Percentiles rank a stretch among this genome's conserved stretches.
Conservation (phyloP, 139 green algal genomes). For the Coelastrella sp. region DNA sequence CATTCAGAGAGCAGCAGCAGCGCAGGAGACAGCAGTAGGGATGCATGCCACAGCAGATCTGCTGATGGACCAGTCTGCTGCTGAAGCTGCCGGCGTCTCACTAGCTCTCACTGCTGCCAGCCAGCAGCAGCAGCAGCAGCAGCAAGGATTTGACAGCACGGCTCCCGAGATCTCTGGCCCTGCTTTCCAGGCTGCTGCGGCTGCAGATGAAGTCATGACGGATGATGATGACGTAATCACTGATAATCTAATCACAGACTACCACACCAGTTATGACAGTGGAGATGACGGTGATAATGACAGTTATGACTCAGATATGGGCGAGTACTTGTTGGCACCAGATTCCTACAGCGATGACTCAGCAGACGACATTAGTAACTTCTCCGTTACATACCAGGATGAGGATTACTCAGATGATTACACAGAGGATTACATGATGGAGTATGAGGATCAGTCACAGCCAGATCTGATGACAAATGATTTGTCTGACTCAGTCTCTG, state of each 20-base stretch:
- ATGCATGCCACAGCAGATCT: background rate
- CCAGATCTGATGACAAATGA: background rate
- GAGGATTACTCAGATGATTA: no score
- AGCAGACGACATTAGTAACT: no score
- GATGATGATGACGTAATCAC: background rate
- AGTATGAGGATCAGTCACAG: background rate
- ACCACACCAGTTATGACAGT: no score
- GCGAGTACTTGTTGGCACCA: background rate
- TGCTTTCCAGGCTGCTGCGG: no score
- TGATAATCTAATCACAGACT: no score
- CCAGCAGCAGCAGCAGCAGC: conserved; percentile 28
- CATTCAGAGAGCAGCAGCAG: background rate
- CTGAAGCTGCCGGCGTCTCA: background rate
- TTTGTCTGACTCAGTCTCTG: background rate
- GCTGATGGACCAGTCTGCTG: conserved; percentile 2
- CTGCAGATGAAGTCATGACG: no score
- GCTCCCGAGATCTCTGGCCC: background rate
- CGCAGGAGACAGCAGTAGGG: background rate
- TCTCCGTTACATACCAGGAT: no score
- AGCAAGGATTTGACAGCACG: background rate
- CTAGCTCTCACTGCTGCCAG: background rate
- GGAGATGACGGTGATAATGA: background rate
- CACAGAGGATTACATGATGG: background rate
- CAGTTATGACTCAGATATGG: background rate
- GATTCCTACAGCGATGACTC: background rate